A percentile compares a stretch with the other conserved stretches of the same genome.
phyloP scores from a whole-genome alignment of 805 yeast genomes.

The Saccharomycopsis vini region DNA sequence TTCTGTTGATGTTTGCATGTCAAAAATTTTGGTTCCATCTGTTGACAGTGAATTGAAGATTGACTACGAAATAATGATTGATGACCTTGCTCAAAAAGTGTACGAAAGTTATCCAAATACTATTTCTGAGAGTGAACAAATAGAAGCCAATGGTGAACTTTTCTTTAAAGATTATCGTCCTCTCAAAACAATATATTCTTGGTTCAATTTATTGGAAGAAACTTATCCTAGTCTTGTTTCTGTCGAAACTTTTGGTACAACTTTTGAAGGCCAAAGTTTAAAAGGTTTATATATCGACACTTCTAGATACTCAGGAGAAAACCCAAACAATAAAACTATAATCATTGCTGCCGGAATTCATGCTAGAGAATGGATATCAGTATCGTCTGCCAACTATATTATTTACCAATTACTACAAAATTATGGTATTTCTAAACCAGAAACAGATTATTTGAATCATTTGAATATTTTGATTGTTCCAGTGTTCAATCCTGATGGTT shows the following conservation, averaged over 20 bases:
- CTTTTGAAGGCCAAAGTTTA: conserved; percentile 65
- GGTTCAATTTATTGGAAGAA: conserved; percentile 55
- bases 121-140: neutral
- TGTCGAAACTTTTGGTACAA: conserved; percentile 62
- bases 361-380: conserved; percentile 85
- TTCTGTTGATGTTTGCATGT: conserved; percentile 39
- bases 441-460: conserved; percentile 40
- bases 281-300: conserved; percentile 58
- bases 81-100: conserved; percentile 23
- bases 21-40: conserved; percentile 8
- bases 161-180: conserved; percentile 69
- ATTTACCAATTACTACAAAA: conserved; percentile 39
- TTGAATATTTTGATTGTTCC: conserved; percentile 75
- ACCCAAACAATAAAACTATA: conserved; percentile 49
- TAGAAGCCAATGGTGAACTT: conserved; percentile 20
- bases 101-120: conserved; percentile 6
- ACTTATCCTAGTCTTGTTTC: conserved; percentile 58
- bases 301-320: conserved; percentile 28
- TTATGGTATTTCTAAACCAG: conserved; percentile 34
- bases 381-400: conserved; percentile 56
- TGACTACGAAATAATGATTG: conserved; percentile 15
- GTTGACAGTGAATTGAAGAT: neutral
- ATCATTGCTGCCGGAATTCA: conserved; percentile 80
- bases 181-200: conserved; percentile 56
- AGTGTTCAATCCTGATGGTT: conserved; percentile 86